These are phyloP conservation scores for Fusarium sp. DNA, from an alignment of 2,329 filamentous ascomycete species.

Conservation along the genomic window DNA sequence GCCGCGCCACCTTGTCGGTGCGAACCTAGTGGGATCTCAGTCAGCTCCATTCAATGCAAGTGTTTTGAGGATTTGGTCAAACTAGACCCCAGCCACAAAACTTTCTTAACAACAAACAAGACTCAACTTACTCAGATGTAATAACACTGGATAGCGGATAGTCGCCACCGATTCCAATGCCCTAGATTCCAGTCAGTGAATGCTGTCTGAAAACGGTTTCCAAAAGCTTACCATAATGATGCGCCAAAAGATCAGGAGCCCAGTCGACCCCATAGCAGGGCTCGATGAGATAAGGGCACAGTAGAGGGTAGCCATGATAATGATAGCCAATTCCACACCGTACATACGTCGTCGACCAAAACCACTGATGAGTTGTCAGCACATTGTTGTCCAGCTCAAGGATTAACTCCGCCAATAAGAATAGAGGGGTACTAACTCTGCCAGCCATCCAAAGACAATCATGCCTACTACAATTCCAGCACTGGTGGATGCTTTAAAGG, in stretches of 20 bases:
- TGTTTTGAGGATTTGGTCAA: background rate
- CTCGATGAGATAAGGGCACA: slow-evolving; percentile 73
- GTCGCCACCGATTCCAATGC: slow-evolving; percentile 82
- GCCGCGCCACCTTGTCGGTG: slow-evolving; percentile 82
- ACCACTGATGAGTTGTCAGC: slow-evolving; percentile 51
- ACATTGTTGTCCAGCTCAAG: background rate
- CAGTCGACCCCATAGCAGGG: slow-evolving; percentile 67
- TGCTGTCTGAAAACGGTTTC: background rate
- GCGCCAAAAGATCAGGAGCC: slow-evolving; percentile 78
- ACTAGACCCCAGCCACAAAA: slow-evolving; percentile 28
- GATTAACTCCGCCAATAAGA: background rate
- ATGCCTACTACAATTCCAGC: slow-evolving; percentile 84
- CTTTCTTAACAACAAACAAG: background rate
- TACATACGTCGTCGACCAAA: slow-evolving; percentile 86
- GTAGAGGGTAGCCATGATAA: slow-evolving; percentile 76
- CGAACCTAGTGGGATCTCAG: slow-evolving; percentile 65
- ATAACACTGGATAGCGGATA: slow-evolving; percentile 82
- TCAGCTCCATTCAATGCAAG: slow-evolving; percentile 24
- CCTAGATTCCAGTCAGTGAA: slow-evolving; percentile 51
- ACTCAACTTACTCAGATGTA: slow-evolving; percentile 71
- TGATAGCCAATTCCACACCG: slow-evolving; percentile 78
- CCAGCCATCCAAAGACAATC: slow-evolving; percentile 79
- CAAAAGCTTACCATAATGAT: slow-evolving; percentile 69
- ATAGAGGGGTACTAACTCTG: slow-evolving; percentile 63
- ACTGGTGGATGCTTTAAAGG: slow-evolving; percentile 84